Percentiles rank a stretch among this genome's conserved stretches.
These are phyloP conservation scores for Hypoxylon cercidicola DNA, from an alignment of 495 filamentous ascomycete species.

Conservation along the genomic window DNA sequence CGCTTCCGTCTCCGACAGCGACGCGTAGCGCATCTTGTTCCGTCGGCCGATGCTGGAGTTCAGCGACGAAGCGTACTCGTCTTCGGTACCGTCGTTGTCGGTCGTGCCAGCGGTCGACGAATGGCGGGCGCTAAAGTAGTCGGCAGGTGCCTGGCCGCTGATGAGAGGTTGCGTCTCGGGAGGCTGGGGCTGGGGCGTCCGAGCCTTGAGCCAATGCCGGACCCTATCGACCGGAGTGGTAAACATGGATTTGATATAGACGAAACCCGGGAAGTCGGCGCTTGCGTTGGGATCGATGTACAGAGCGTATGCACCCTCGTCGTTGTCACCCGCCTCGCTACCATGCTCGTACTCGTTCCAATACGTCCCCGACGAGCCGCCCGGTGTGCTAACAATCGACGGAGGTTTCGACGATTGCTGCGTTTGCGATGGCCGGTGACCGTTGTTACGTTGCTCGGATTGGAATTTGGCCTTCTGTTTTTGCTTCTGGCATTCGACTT, in stretches of 20 bases:
- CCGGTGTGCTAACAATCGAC: conserved; percentile 18
- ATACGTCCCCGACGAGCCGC: conserved; percentile 50
- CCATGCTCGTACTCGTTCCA: conserved; percentile 76
- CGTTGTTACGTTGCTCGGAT: conserved; percentile 12
- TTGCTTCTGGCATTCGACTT: conserved; percentile 26
- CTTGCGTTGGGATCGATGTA: conserved; percentile 66
- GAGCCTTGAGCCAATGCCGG: conserved; percentile 53
- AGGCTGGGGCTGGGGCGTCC: conserved; percentile 16
- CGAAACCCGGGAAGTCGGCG: conserved; percentile 58
- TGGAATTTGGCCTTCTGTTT: conserved; percentile 10
- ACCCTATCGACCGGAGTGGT: conserved; percentile 57
- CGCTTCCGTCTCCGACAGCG: conserved; percentile 50
- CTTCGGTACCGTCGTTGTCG: conserved; percentile 38
- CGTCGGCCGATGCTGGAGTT: conserved; percentile 36
- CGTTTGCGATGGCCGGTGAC: conserved; percentile 31
- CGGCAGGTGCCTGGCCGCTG: conserved; percentile 35
- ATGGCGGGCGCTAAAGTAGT: conserved; percentile 47
- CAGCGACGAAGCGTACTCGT: conserved; percentile 41
- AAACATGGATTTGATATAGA: conserved; percentile 54
- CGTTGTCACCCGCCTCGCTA: conserved; percentile 63
- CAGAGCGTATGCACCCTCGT: conserved; percentile 62
- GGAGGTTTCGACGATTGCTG: conserved; percentile 17
- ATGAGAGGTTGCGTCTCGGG: conserved; percentile 53
- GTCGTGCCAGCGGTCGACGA: conserved; percentile 19
- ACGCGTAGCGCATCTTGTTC: conserved; percentile 48